Evolutionary conservation across 164 flowering plant species (phyloP).

Genomic region (Stephania yunnanensis): DNA sequence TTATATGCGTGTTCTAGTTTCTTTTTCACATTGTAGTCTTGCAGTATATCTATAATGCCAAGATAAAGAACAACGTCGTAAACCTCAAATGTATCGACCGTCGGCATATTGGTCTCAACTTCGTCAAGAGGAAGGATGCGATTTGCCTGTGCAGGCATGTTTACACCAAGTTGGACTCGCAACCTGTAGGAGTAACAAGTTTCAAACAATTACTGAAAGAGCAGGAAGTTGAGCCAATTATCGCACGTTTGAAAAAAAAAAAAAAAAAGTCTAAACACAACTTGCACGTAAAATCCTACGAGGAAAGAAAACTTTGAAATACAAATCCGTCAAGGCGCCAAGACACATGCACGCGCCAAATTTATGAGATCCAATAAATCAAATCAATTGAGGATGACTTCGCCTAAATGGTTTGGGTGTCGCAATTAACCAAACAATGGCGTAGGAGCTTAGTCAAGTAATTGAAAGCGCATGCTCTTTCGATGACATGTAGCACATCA

Average conservation of each 20-base stretch:
- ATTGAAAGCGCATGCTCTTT: background rate
- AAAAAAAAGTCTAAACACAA: too few species aligned
- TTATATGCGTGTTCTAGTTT: constrained; percentile 75
- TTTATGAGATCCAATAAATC: background rate
- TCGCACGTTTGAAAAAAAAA: too few species aligned
- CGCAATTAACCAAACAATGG: background rate
- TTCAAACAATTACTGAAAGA: background rate
- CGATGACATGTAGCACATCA: background rate
- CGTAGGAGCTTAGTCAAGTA: background rate
- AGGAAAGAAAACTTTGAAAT: background rate
- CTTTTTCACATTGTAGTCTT: constrained; percentile 73
- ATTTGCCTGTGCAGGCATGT: constrained; percentile 93
- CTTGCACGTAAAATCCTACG: too few species aligned
- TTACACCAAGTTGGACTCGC: constrained; percentile 79
- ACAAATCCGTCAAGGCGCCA: background rate
- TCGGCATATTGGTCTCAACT: constrained; percentile 28
- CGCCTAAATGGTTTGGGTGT: background rate
- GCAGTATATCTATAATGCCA: constrained; percentile 87
- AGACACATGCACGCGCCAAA: background rate
- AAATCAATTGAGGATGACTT: background rate
- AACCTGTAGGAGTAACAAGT: constrained; percentile 34
- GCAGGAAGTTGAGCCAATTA: background rate
- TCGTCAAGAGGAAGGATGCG: constrained; percentile 42
- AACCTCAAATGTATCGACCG: constrained; percentile 68
- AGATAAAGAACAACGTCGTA: constrained; percentile 87